phyloP scores from a whole-genome alignment of 1,139 yeast genomes.

The Arxiozyma slooffiae region DNA sequence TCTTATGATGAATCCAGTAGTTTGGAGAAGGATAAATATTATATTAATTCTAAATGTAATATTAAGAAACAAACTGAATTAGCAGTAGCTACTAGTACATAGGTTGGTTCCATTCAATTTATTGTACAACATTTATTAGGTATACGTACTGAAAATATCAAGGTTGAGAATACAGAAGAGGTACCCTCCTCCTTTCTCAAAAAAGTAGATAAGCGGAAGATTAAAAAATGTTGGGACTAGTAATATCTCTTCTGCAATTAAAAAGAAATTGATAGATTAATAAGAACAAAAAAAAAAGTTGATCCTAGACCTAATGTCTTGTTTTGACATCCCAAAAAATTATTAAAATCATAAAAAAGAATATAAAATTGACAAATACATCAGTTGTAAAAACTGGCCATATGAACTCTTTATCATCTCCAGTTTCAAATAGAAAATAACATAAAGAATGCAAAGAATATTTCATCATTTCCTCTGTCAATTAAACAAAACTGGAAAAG shows the following conservation, averaged over 20 bases:
- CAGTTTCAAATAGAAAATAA: neutral
- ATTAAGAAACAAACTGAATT: neutral
- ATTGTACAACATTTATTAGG: neutral
- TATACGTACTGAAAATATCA: no score
- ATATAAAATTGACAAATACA: no score
- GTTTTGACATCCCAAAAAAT: neutral
- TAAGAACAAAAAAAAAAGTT: neutral
- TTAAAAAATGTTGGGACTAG: neutral
- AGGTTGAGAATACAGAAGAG: neutral
- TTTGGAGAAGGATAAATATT: neutral
- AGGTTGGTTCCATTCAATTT: neutral
- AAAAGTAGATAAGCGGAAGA: neutral
- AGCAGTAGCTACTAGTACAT: neutral
- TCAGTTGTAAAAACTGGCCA: no score
- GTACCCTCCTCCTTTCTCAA: neutral
- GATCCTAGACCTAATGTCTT: neutral
- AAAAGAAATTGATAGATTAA: neutral
- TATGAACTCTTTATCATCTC: neutral
- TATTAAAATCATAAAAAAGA: neutral
- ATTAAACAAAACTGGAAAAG: neutral
- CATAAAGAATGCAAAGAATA: neutral
- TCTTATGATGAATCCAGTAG: neutral
- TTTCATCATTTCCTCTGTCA: neutral
- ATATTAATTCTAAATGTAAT: neutral
- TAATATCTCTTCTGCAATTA: neutral